These are phyloP conservation scores for Trichosporon ovoides DNA, from an alignment of 1,284 basidiomycete species.

Conservation along the genomic window DNA sequence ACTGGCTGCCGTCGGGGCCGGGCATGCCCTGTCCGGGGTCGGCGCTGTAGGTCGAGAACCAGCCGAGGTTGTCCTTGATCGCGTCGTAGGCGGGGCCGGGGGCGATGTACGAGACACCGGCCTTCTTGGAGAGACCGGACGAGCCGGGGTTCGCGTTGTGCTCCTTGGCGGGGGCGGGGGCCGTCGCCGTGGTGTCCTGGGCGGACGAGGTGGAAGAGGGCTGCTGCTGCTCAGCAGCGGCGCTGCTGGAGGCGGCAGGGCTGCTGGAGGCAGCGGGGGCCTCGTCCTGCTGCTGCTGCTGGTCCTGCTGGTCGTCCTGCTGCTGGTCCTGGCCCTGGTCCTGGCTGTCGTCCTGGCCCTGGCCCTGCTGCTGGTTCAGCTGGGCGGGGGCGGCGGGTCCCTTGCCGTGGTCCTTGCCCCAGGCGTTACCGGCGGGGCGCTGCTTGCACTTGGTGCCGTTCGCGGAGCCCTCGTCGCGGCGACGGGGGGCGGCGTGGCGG, in stretches of 20 bases:
- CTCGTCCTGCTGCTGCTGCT: not conserved
- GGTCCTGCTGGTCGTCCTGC: not conserved
- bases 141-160: slow-evolving; percentile 4
- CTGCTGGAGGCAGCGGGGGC: not conserved
- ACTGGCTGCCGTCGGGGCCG: slow-evolving; percentile 20
- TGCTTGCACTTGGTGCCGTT: not conserved
- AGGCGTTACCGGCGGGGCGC: not conserved
- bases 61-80: slow-evolving; percentile 35
- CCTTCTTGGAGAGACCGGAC: slow-evolving; percentile 42
- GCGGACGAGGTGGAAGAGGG: not conserved
- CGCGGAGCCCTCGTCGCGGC: not conserved
- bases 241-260: too few species aligned
- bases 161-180: not conserved
- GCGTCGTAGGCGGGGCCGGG: slow-evolving; percentile 28
- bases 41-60: slow-evolving; percentile 22
- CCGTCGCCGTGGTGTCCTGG: not conserved
- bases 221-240: not conserved
- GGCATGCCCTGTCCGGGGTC: not conserved
- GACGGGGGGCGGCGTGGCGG: not conserved
- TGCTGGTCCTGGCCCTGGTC: not conserved
- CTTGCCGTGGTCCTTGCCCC: not conserved
- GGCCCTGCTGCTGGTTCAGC: not conserved
- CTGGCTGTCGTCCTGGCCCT: not conserved
- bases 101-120: slow-evolving; percentile 36
- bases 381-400: not conserved